Base-by-base conservation (phyloP, 2,329 filamentous ascomycete species). In the Cordyceps javanica region DNA sequence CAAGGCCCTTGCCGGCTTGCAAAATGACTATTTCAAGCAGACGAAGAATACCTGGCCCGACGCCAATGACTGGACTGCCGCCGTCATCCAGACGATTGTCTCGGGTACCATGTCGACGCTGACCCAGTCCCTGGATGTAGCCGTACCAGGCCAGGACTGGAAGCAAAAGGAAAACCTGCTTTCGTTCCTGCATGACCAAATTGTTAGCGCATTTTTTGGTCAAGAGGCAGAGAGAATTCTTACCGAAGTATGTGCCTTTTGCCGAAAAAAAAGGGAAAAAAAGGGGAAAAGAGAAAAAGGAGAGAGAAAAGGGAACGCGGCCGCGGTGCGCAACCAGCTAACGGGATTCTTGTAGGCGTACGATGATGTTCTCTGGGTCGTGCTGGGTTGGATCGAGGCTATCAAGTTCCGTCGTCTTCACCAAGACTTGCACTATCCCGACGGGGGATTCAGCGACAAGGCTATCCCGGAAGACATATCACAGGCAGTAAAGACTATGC, bases 361-460 rank as follows among this genome's bases (percentile, higher is more conserved):
- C 69, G 93, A 97, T 68, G 93, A 97, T 69, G 96, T 96, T 75
- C 81, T 96, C 3, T 97, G 93, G 93, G 91, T 97, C 1, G 91
- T 95, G 2, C 79, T 97, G 38, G 90, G 88, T 61, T 97, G 93
- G 92, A 75, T 97, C 54, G 90, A 96, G 68, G 83, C 83, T 50
- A 82, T 91, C 61, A 86, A 88, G 63, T 91, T 96, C 67, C 82
- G 93, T 53, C 75, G 84, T 32, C 74, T 80, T n/a, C 90, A 95
- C 67, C 83, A 82, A 2, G 72, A 76, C 2, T 69, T 84, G 19
- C 85, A 90, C 68, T 89, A 87, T 65, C 70, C 71, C 16, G 30
- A 54, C 10, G 60, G 52, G 41, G 50, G 58, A 7, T 60, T 57
- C 25, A 62, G 59, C 14, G 62, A 65, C 19, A 63, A 70, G 49